These are phyloP conservation scores for Alisma plantagoaquatica DNA, from an alignment of 106 monocot genomes.

Conservation along the genomic window DNA sequence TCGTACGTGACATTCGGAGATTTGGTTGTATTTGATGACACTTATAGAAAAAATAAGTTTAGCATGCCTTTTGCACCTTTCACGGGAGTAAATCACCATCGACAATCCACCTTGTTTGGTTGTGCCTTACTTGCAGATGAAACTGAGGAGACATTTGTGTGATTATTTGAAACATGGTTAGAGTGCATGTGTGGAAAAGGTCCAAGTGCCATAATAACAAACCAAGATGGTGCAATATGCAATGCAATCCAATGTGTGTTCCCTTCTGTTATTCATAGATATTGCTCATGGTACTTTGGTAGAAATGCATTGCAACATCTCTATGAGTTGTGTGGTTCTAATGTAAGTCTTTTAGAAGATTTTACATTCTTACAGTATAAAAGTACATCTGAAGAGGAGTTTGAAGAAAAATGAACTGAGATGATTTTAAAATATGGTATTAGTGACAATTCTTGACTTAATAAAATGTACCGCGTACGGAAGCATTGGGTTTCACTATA, in stretches of 20 bases:
- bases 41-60: conserved; percentile 10
- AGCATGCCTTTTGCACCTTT: conserved; percentile 8
- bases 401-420: too few relatives aligned
- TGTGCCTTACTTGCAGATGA: conserved; percentile 7
- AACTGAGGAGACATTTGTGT: conserved; percentile 11
- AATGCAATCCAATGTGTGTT: conserved; percentile 12
- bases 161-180: conserved; percentile 12
- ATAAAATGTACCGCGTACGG: too few relatives aligned
- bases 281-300: conserved; percentile 7
- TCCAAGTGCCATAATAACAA: conserved; percentile 7
- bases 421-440: too few relatives aligned
- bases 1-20: conserved; percentile 4
- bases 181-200: neutral
- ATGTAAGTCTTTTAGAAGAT: too few relatives aligned
- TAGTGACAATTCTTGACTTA: too few relatives aligned
- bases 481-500: too few relatives aligned
- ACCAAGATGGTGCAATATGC: conserved; percentile 2
- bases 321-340: too few relatives aligned
- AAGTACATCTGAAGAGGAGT: too few relatives aligned
- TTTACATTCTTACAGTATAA: too few relatives aligned
- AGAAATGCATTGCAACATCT: too few relatives aligned
- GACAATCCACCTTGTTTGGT: conserved; percentile 11
- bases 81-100: conserved; percentile 12
- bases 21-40: conserved; percentile 7
- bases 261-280: conserved; percentile 2